Evolutionary conservation across 805 yeast species (phyloP).

Genomic region (Lipomyces yamadae): DNA sequence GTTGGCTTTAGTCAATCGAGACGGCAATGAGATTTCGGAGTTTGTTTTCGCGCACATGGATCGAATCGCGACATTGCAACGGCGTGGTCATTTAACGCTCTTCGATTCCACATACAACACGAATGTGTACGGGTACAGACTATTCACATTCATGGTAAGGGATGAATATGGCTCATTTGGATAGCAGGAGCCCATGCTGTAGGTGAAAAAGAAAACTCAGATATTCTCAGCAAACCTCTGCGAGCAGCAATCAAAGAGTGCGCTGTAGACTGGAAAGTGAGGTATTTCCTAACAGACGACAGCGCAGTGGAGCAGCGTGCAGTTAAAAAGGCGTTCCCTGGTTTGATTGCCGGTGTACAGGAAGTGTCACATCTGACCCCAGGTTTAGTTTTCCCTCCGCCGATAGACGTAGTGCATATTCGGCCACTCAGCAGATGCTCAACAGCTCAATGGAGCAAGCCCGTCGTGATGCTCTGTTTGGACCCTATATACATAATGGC

Average conservation of each 20-base stretch:
- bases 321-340: neutral
- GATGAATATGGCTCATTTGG: neutral
- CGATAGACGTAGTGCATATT: no score
- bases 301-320: no score
- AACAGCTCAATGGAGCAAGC: no score
- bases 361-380: neutral
- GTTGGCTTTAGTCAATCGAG: neutral
- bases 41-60: neutral
- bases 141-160: constrained; percentile 2
- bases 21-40: neutral
- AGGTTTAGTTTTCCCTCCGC: no score
- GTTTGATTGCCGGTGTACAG: neutral
- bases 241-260: no score
- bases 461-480: no score
- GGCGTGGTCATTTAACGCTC: neutral
- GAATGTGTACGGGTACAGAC: neutral
- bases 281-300: no score
- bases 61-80: neutral
- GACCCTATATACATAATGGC: no score
- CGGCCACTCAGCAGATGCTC: no score
- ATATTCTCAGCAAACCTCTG: no score
- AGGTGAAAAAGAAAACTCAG: neutral
- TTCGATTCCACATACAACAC: neutral
- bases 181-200: constrained; percentile 1
- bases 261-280: no score